Conservation (phyloP, 2,329 filamentous ascomycete species). For the Phialemoniopsis sp. region DNA sequence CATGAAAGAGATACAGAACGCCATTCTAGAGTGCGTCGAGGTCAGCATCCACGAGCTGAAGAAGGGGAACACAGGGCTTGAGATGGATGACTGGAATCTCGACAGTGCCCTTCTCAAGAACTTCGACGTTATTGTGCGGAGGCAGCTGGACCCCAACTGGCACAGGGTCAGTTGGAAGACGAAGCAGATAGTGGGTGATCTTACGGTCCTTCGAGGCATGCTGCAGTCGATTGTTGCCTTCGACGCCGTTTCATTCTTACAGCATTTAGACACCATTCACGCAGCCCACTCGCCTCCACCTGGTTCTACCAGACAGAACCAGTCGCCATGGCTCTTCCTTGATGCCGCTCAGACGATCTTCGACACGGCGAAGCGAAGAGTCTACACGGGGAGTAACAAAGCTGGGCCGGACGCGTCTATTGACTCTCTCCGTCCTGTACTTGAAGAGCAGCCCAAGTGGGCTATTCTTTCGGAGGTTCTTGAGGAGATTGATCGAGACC, state of each 20-base stretch:
- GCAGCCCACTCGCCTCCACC: conserved; percentile 85
- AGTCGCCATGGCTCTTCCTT: conserved; percentile 93
- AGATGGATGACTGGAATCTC: conserved; percentile 96
- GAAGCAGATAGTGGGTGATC: conserved; percentile 86
- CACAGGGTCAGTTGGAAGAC: conserved; percentile 94
- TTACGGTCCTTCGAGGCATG: conserved; percentile 78
- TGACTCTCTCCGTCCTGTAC: conserved; percentile 68
- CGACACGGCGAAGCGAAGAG: conserved; percentile 79
- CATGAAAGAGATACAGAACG: conserved; percentile 91
- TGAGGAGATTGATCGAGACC: conserved; percentile 87
- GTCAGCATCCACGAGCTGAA: conserved; percentile 91
- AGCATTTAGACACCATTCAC: conserved; percentile 90
- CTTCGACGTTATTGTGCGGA: conserved; percentile 83
- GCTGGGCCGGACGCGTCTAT: conserved; percentile 42
- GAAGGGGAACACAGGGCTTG: conserved; percentile 82
- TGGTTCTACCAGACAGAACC: conserved; percentile 80
- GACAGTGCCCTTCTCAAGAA: conserved; percentile 90
- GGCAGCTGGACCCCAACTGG: conserved; percentile 95
- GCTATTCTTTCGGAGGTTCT: conserved; percentile 80
- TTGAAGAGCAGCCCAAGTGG: conserved; percentile 97
- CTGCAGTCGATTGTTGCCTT: conserved; percentile 79
- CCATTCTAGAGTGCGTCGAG: conserved; percentile 93
- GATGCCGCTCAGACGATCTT: conserved; percentile 95
- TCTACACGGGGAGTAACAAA: conserved; percentile 70
- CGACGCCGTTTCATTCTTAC: conserved; percentile 86